Conservation (phyloP, 108 stramenopile genomes). For the Parmales sp. region DNA sequence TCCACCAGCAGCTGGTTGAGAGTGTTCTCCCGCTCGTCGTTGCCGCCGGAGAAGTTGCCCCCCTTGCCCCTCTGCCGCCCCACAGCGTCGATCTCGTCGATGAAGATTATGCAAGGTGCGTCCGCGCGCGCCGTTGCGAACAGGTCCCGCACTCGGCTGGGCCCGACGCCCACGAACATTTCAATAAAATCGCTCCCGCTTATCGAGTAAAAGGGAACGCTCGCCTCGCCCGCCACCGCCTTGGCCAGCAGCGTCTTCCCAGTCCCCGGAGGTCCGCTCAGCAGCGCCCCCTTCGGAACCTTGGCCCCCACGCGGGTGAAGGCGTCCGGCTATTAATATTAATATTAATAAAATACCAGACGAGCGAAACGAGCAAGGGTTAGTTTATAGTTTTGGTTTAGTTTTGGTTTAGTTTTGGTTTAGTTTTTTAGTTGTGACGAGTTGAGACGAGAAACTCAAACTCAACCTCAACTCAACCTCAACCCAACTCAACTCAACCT, state of each 20-base stretch:
- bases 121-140: slow-evolving; percentile 85
- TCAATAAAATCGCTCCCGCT: slow-evolving; percentile 94
- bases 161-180: slow-evolving; percentile 98
- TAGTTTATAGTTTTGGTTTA: too few species aligned
- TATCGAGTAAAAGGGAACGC: slow-evolving; percentile 89
- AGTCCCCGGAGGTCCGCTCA: slow-evolving; percentile 64
- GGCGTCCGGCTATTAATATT: slow-evolving; percentile 17
- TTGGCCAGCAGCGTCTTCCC: slow-evolving; percentile 97
- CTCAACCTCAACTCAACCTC: too few species aligned
- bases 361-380: too few species aligned
- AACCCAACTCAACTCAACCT: too few species aligned
- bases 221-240: slow-evolving; percentile 97
- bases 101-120: slow-evolving; percentile 95
- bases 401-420: too few species aligned
- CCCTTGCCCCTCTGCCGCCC: slow-evolving; percentile 87
- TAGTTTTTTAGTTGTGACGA: too few species aligned
- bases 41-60: slow-evolving; percentile 63
- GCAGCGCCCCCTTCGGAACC: slow-evolving; percentile 84
- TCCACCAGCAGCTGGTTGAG: slow-evolving; percentile 96
- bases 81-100: slow-evolving; percentile 85
- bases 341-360: not conserved
- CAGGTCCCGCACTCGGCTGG: slow-evolving; percentile 90
- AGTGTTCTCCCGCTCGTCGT: slow-evolving; percentile 95
- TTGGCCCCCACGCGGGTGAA: slow-evolving; percentile 83
- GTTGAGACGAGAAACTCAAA: too few species aligned